phyloP scores from a whole-genome alignment of 345 rosid genomes.

The Euphorbia pulcherrima region DNA sequence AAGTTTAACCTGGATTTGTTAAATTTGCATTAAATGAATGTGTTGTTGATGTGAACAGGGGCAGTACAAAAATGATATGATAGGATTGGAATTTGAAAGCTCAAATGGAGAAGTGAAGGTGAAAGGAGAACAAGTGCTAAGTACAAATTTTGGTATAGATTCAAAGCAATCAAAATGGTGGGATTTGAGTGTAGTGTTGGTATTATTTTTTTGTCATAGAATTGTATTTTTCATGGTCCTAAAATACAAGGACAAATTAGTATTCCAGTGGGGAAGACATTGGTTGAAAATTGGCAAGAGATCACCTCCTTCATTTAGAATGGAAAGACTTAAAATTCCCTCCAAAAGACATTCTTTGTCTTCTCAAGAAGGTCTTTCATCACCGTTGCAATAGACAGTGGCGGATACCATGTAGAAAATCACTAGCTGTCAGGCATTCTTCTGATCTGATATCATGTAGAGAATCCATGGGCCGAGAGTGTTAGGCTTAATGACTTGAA shows the following conservation, averaged over 20 bases:
- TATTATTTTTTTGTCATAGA: constrained; percentile 18
- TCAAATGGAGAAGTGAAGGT: constrained; percentile 17
- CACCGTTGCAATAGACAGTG: constrained; percentile 17
- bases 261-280: background rate
- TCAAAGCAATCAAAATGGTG: constrained; percentile 26
- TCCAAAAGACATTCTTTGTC: constrained; percentile 22
- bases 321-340: background rate
- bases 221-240: constrained; percentile 20
- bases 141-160: constrained; percentile 1
- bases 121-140: constrained; percentile 20
- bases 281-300: constrained; percentile 8
- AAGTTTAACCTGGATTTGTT: background rate
- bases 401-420: too few species aligned
- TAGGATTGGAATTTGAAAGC: constrained; percentile 30
- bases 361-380: constrained; percentile 21
- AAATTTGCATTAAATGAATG: background rate
- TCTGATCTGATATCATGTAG: too few species aligned
- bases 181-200: constrained; percentile 26
- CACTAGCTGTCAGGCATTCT: too few species aligned
- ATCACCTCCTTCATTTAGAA: constrained; percentile 13
- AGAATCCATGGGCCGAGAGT: too few species aligned
- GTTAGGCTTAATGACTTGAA: too few species aligned
- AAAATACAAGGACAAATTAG: constrained; percentile 17
- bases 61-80: constrained; percentile 29
- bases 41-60: constrained; percentile 16